phyloP scores from a whole-genome alignment of 768 basidiomycete species.

The Tylopilus cervinicoccineus region DNA sequence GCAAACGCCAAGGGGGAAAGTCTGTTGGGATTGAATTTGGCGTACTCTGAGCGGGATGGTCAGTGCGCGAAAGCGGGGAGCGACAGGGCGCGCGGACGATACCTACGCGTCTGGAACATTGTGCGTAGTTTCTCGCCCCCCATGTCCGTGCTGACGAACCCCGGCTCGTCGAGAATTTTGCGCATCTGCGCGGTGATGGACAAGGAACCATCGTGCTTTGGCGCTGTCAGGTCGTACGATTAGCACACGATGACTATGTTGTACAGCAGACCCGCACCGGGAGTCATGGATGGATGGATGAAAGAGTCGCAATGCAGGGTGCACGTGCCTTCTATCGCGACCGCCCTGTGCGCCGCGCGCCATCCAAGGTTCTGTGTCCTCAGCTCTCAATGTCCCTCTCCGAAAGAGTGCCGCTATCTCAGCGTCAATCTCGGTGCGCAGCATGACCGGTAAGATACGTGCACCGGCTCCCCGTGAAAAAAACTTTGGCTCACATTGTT shows the following conservation, averaged over 20 bases:
- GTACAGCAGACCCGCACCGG: constrained; percentile 1
- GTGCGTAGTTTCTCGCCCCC: constrained; percentile 25
- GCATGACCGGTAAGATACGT: not conserved
- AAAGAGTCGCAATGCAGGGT: no score
- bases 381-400: not conserved
- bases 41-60: constrained; percentile 14
- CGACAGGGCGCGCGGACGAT: not conserved
- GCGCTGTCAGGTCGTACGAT: constrained; percentile 8
- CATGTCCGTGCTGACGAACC: constrained; percentile 22
- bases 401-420: constrained; percentile 7
- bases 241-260: not conserved
- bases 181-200: constrained; percentile 25
- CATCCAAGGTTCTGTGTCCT: no score
- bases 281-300: constrained; percentile 8
- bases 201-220: constrained; percentile 20
- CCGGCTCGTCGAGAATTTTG: constrained; percentile 23
- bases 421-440: constrained; percentile 15
- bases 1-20: constrained; percentile 23
- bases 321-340: no score
- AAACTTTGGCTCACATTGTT: not conserved
- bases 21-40: constrained; percentile 12
- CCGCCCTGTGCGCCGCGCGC: no score
- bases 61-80: not conserved
- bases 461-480: no score
- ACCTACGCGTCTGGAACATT: constrained; percentile 30